Evolutionary conservation across 306 rosid genomes (phyloP), one percentile per base, ranked within the genome.

Genomic region (Comarum palustre): DNA sequence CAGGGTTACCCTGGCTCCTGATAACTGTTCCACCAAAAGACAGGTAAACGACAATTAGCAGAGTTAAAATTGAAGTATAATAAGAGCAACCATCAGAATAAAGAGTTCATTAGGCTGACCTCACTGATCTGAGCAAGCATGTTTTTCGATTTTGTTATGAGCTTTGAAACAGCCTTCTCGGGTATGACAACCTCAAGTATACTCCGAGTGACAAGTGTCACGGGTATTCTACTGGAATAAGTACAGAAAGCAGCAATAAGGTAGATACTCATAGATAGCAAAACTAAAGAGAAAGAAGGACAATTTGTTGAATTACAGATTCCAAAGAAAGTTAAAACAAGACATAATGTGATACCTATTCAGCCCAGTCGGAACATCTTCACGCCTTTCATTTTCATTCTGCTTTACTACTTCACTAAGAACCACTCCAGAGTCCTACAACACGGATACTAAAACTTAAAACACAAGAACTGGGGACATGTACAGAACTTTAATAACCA

Each of bases 171-270:
- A 48, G 99, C 99, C 66, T 84, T 83, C 45, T 90, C 96, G 3
- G 99, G 99, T 87, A 95, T 79, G 62, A 86, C 96, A 69, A 95
- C 97, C 88, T 95, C 97, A 54, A 95, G 92, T 73, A 87, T 95
- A 71, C 99, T 95, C 81, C 96, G 83, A 46, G 99, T 92, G 73
- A 95, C 96, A 39, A 95, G 99, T 0, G 99, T 89, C 70, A 95
- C 89, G 19, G 92, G 72, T 19, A 90, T 83, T 83, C 99, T 92
- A 74, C 75, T 38, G 72, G 72, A 74, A 64, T 12, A 58, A 4
- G 55, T 32, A 47, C 39, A 66, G 41, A 5, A 75, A 69, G 48
- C 34, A 16, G 55, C 69, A 27, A 43, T 39, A 43, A 43, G 61
- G 36, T 38, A 20, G 51, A 70, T 14, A 20, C 19, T 39, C 24